Percentiles rank a stretch among this genome's conserved stretches.
phyloP scores from a whole-genome alignment of 225 moss, liverwort and hornwort genomes.

The Antitrichia curtipendula region DNA sequence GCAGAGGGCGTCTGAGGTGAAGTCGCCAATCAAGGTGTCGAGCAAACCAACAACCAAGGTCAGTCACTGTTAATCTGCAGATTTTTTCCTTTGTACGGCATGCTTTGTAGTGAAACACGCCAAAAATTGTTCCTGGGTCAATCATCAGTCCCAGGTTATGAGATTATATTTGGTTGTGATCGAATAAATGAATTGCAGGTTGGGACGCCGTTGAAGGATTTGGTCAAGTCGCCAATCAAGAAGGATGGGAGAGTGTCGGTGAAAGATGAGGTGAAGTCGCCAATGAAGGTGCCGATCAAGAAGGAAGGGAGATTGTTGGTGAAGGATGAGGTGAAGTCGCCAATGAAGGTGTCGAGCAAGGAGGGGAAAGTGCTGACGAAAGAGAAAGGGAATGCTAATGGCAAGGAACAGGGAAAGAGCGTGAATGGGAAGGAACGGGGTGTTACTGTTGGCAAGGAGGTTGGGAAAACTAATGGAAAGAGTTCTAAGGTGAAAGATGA shows the following conservation, averaged over 20 bases:
- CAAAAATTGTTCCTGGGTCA: background rate
- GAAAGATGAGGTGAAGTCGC: background rate
- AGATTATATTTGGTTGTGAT: background rate
- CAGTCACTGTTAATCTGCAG: background rate
- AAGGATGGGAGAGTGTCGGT: background rate
- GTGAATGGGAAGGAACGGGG: constrained; percentile 6
- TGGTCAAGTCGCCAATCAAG: background rate
- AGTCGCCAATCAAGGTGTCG: background rate
- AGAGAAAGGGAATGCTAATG: background rate
- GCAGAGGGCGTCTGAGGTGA: background rate
- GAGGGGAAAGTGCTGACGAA: background rate
- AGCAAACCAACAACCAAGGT: background rate
- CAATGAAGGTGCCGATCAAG: background rate
- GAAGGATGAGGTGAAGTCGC: background rate
- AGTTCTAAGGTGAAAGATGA: constrained; percentile 12
- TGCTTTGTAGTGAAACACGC: background rate
- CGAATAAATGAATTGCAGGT: background rate
- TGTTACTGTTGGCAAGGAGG: background rate
- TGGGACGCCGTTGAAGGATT: background rate
- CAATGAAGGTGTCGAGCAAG: background rate
- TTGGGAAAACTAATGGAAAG: constrained; percentile 12
- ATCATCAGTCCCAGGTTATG: background rate
- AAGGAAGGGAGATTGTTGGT: background rate
- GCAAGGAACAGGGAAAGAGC: constrained; percentile 19
- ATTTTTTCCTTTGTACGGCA: background rate